Evolutionary conservation across 148 eudicot species (phyloP).

Genomic region (Polygonum maritimum): DNA sequence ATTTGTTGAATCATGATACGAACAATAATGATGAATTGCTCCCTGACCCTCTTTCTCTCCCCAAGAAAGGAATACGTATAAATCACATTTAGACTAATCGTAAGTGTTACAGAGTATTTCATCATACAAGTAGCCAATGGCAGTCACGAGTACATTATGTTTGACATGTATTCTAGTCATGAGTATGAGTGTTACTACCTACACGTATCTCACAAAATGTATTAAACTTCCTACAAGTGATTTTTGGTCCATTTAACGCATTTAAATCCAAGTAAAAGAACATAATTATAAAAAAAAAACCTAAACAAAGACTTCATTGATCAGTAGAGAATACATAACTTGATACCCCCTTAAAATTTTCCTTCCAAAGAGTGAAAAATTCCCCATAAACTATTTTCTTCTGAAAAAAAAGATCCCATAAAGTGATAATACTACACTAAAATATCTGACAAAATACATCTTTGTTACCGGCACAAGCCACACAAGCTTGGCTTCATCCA

Average conservation of each 20-base stretch:
- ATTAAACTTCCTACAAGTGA: background rate
- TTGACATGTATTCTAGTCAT: background rate
- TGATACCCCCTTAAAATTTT: no score
- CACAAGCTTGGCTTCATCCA: background rate
- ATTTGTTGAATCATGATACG: background rate
- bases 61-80: conserved; percentile 1
- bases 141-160: background rate
- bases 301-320: background rate
- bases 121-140: background rate
- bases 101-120: conserved; percentile 1
- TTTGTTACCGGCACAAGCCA: background rate
- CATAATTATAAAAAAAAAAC: background rate
- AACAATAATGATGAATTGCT: background rate
- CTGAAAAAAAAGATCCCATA: background rate
- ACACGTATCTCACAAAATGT: background rate
- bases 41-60: background rate
- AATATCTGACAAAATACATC: background rate
- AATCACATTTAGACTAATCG: background rate
- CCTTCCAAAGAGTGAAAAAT: no score
- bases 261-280: background rate
- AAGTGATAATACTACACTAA: background rate
- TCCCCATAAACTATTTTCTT: background rate
- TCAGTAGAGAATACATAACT: background rate
- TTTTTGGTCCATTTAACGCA: background rate
- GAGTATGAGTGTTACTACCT: background rate